phyloP scores from a whole-genome alignment of 148 eudicot genomes.

The Heliamphora exappendiculata region DNA sequence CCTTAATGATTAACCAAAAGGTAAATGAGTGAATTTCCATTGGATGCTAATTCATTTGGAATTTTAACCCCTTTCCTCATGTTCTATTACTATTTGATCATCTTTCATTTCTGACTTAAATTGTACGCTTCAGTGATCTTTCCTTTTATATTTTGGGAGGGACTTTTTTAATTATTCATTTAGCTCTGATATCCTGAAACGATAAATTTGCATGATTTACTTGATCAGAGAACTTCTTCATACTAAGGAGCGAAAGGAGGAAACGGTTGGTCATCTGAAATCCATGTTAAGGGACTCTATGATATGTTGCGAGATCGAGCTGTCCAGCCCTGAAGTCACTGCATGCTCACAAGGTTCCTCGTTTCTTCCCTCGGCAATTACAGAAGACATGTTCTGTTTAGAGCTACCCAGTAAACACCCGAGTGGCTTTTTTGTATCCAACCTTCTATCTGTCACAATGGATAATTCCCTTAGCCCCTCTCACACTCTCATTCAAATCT shows the following conservation, averaged over 20 bases:
- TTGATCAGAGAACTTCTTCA: conserved; percentile 24
- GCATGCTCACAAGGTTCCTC: conserved; percentile 37
- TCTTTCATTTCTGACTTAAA: not conserved
- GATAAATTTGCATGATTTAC: not conserved
- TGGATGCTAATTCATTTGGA: not conserved
- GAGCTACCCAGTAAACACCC: conserved; percentile 24
- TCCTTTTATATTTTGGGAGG: not conserved
- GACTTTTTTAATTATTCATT: not conserved
- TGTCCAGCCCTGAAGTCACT: conserved; percentile 33
- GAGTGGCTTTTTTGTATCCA: conserved; percentile 12
- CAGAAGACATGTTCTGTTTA: conserved; percentile 29
- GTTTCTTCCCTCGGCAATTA: conserved; percentile 42
- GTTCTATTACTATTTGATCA: not conserved
- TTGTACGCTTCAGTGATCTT: not conserved
- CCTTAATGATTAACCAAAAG: not conserved
- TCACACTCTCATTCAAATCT: conserved; percentile 49
- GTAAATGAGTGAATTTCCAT: too few relatives aligned
- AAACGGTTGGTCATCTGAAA: conserved; percentile 28
- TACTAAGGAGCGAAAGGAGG: conserved; percentile 43
- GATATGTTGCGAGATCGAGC: conserved; percentile 46
- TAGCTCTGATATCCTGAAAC: not conserved
- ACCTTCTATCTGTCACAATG: conserved; percentile 24
- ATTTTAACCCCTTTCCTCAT: not conserved
- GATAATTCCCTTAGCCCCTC: conserved; percentile 60
- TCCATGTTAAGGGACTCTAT: conserved; percentile 27